Evolutionary conservation across 176 grass and related monocot species (phyloP).

Genomic region (Ampelocalamus luodianensis): DNA sequence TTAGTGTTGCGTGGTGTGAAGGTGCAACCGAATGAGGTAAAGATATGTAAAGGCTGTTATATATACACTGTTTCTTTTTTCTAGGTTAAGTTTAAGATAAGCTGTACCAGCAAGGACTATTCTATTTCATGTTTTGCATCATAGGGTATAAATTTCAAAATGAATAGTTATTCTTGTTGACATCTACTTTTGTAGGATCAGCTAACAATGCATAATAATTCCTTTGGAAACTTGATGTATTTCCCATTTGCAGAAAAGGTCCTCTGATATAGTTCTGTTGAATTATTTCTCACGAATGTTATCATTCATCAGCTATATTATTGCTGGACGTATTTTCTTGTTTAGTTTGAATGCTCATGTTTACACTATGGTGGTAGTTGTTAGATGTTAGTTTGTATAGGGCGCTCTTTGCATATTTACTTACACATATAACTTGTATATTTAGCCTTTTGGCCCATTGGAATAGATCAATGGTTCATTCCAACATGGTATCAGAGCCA

Average conservation of each 20-base stretch:
- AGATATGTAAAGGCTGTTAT: not conserved
- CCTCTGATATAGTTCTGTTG: not conserved
- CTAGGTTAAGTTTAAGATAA: constrained; percentile 22
- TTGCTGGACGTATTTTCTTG: not conserved
- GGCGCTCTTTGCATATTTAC: too few species aligned
- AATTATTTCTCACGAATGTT: not conserved
- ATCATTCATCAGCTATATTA: not conserved
- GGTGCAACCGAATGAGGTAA: constrained; percentile 69
- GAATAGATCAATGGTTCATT: too few species aligned
- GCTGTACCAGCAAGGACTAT: constrained; percentile 5
- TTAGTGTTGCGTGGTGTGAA: constrained; percentile 72
- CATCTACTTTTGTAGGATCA: not conserved
- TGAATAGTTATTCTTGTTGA: constrained; percentile 15
- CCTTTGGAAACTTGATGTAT: constrained; percentile 12
- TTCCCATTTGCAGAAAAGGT: not conserved
- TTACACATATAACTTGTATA: too few species aligned
- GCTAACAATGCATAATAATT: not conserved
- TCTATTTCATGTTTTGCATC: constrained; percentile 13
- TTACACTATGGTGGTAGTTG: constrained; percentile 21
- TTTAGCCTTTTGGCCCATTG: too few species aligned
- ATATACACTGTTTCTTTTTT: constrained; percentile 28
- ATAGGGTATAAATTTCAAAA: not conserved
- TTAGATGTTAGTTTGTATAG: too few species aligned
- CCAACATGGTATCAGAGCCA: too few species aligned
- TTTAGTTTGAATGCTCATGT: not conserved